Base-by-base conservation (phyloP, 2,329 filamentous ascomycete species). In the Hymenoscyphus scutula region DNA sequence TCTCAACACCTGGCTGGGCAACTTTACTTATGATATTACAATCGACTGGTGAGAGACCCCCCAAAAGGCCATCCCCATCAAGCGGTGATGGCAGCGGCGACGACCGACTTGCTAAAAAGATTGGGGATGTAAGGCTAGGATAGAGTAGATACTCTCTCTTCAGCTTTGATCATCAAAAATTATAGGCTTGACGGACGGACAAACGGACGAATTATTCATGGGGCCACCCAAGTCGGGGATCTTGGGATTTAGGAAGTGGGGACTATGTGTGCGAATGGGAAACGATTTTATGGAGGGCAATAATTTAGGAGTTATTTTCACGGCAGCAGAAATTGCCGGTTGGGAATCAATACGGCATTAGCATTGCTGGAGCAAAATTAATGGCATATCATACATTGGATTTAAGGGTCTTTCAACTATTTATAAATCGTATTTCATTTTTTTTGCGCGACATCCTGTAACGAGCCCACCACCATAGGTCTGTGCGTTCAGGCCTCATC, bases 41-140 rank as follows among this genome's bases (percentile, higher is more conserved):
- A 87, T 90, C 92, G 86, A 92, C 91, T 84, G 92, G 93, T 96
- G 93, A 97, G 90, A 89, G 89, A 86, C 86, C 89, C 85, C 88
- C 88, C 78, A 96, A 95, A 84, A 90, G 86, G 74, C 77, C 79
- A 78, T 75, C 73, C 48, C 73, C 72, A 19, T 64, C 68, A 66
- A 68, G 69, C 63, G 67, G 65, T 62, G 72, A 72, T 69, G 69
- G 65, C 63, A 68, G 70, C 48, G 62, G 60, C 62, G 72, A 66
- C 68, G 73, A 77, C 63, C 76, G 75, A 59, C 82, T 86, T 81
- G 81, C 84, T 85, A 87, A 87, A 80, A 80, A 83, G 78, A 82
- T 87, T 84, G 82, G 83, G 82, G 81, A 82, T 78, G 82, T 86
- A 82, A 87, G 84, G 72, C 70, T 74, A 74, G 72, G 72, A 56